Evolutionary conservation across 2,329 filamentous ascomycete genomes (phyloP).

Genomic region (Fusarium nematophilum): DNA sequence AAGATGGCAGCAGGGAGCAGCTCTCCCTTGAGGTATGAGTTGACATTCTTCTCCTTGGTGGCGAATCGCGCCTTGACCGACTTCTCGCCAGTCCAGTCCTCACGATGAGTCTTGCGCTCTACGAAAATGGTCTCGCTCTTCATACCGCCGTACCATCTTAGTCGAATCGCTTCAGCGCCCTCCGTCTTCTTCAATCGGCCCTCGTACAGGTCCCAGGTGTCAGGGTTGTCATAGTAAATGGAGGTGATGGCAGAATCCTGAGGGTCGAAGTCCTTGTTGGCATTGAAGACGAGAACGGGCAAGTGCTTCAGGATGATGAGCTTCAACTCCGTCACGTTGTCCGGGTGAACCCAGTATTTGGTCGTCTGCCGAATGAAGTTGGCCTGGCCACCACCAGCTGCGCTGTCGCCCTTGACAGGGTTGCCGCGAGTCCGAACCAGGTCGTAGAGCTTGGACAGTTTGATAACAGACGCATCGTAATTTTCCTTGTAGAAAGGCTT

Average conservation of each 20-base stretch:
- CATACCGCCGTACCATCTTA: constrained; percentile 99
- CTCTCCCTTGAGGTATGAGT: constrained; percentile 86
- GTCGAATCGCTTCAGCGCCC: constrained; percentile 93
- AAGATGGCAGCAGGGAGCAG: constrained; percentile 90
- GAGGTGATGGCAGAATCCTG: constrained; percentile 96
- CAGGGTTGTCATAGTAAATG: constrained; percentile 97
- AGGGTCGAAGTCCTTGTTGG: constrained; percentile 93
- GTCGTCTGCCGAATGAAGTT: constrained; percentile 98
- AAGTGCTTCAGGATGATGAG: constrained; percentile 98
- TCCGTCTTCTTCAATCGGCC: constrained; percentile 97
- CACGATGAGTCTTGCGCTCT: constrained; percentile 96
- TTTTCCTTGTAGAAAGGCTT: constrained; percentile 99
- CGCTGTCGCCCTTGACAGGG: constrained; percentile 89
- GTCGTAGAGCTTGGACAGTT: constrained; percentile 95
- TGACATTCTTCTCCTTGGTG: constrained; percentile 97
- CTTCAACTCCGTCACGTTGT: constrained; percentile 98
- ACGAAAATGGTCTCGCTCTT: constrained; percentile 94
- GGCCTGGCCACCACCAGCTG: constrained; percentile 90
- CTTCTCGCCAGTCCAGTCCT: constrained; percentile 99
- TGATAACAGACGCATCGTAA: constrained; percentile 94
- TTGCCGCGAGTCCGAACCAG: constrained; percentile 92
- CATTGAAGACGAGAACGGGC: constrained; percentile 96
- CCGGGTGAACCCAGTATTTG: constrained; percentile 99
- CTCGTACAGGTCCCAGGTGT: constrained; percentile 93
- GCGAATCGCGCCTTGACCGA: constrained; percentile 97